Evolutionary conservation across 2,329 filamentous ascomycete genomes (phyloP).

Genomic region (Penicillium decumbens): DNA sequence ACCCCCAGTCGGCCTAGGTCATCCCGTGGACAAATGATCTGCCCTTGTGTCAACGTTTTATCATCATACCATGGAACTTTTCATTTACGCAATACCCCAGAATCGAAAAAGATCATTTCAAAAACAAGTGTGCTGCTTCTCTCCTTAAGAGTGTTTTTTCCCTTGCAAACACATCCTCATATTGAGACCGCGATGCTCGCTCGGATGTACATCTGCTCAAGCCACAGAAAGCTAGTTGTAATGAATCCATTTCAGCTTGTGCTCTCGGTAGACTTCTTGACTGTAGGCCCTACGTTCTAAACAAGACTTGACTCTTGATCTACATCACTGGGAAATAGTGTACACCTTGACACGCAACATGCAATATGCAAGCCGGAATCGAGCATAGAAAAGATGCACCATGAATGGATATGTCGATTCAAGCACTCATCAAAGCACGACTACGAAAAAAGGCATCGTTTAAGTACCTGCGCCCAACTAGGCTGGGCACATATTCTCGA

Average conservation of each 20-base stretch:
- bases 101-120: neutral
- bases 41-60: neutral
- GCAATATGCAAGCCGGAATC: neutral
- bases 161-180: neutral
- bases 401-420: neutral
- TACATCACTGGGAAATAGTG: neutral
- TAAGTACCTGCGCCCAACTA: neutral
- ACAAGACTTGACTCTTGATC: neutral
- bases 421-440: neutral
- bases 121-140: neutral
- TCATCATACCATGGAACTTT: neutral
- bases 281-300: neutral
- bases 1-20: neutral
- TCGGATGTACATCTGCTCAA: neutral
- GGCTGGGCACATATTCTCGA: neutral
- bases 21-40: neutral
- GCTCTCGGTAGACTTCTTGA: neutral
- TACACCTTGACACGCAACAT: neutral
- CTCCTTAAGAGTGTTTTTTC: neutral
- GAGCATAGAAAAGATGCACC: too few species aligned
- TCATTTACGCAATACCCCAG: neutral
- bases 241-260: neutral
- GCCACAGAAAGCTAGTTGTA: neutral
- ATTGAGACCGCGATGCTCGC: neutral
- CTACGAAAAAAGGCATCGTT: neutral